Base-by-base conservation (phyloP, 2,329 filamentous ascomycete genomes). In the Oidium heveae region DNA sequence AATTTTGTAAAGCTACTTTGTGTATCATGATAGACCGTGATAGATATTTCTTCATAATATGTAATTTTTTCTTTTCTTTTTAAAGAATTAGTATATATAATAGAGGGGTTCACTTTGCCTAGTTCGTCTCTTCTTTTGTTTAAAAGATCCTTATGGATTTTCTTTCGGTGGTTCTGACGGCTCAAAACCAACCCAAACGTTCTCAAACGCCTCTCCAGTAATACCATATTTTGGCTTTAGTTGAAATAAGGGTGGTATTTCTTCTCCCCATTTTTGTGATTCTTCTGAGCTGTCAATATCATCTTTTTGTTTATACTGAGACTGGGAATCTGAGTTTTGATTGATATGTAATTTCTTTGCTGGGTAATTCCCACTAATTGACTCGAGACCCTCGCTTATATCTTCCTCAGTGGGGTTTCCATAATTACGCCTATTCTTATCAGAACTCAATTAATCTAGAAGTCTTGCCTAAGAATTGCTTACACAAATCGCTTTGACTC, bases 401-500 rank as follows among this genome's bases (percentile, higher is more conserved):
- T 71, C 71, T 59, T 76, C 73, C 16, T 67, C 69, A 54, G 69
- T 67, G 36, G 67, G 66, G 18, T 70, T 64, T 33, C 69, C 67
- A 58, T 72, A 76, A 10, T 70, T 69, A 55, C 64, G 70, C 57
- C 68, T 76, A 24, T 41, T 39, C 32, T n/a, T 49, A 12, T 41
- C 12, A 33, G 33, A 24, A 53, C 24, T 28, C n/a, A 18, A 39
- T 15, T 39, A 18, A 24, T 18, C n/a, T 33, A 18, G 12, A 32
- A 16, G 8, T 20, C 1, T 39, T 43, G 16, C 28, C 1, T n/a
- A 22, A 12, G 13, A 22, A 9, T 9, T 44, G 39, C 71, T 66
- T 67, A 73, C 70, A 77, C 69, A 64, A 71, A 78, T 57, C 74
- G 73, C 60, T 72, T 74, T 18, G 71, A 67, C 57, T 75, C 71